Evolutionary conservation across 768 basidiomycete genomes (phyloP), one percentile per base, ranked within the genome.

Genomic region (Agaricus subrufescens): DNA sequence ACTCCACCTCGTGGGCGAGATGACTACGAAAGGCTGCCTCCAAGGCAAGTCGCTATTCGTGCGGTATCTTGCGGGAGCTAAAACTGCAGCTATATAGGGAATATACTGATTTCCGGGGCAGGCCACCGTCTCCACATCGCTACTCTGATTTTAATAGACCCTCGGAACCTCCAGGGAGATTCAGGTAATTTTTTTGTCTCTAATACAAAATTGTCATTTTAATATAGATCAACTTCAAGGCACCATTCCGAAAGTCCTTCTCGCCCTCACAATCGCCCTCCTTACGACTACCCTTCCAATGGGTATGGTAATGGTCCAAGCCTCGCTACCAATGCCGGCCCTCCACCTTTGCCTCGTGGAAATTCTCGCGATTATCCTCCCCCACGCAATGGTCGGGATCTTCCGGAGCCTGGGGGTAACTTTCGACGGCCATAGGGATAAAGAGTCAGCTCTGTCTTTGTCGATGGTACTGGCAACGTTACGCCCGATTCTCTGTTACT

Each of bases 221-320:
- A 49, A 15, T 27, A 3, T 51, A 57, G 23, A 51, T 25, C 55
- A 83, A 86, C 62, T 83, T 85, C 52, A 34, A 87, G 87, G 56
- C 85, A 88, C 62, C 85, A 88, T 50, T 91, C 89, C 30, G 78
- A 83, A 63, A 91, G 89, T 62, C 86, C 85, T 54, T 71, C 81
- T 58, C 68, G 71, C 63, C 34, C 34, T 34, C 34, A 7, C 11
- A 34, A 34, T 34, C 34, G 34, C 34, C 68, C 73, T 50, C 48
- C 67, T 6, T 86, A 85, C 68, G 84, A 86, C 50, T 84, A 84
- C 62, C 65, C 77, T 47, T 66, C 65, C 63, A 82, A 82, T 62
- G 80, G 81, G 63, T 83, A 86, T 60, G 61, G 66, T 66, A 62
- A 26, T 42, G 53, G 53, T 37, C 52, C 51, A 12, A 29, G 51